These are phyloP conservation scores for Trichoderma simmonsii DNA, from an alignment of 2,329 filamentous ascomycete genomes.

Conservation along the genomic window DNA sequence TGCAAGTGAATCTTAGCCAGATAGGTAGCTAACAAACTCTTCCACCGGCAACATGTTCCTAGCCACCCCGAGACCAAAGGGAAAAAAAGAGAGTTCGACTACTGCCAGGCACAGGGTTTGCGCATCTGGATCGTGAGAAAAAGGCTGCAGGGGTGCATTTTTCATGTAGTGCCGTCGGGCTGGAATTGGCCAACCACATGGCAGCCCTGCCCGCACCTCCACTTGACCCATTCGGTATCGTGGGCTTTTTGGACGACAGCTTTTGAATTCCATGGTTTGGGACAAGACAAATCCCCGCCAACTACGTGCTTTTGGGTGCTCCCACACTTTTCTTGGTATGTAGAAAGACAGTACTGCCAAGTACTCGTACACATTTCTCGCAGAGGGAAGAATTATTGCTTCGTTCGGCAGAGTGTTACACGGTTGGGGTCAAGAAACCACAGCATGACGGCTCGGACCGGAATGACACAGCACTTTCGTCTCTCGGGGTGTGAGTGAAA, in stretches of 20 bases:
- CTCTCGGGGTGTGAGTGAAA: not conserved
- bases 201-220: slow-evolving; percentile 5
- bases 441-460: slow-evolving; percentile 4
- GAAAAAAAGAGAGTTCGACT: slow-evolving; percentile 1
- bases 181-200: slow-evolving; percentile 15
- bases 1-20: not conserved
- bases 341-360: not conserved
- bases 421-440: not conserved
- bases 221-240: not conserved
- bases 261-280: not conserved
- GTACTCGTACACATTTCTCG: not conserved
- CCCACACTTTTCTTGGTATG: not conserved
- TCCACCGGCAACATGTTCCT: not conserved
- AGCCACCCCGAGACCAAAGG: not conserved
- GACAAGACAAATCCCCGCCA: not conserved
- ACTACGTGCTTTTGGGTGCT: not conserved
- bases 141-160: not conserved
- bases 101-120: slow-evolving; percentile 13
- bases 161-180: not conserved
- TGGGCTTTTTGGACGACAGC: not conserved
- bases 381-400: not conserved
- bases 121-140: not conserved
- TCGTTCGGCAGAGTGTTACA: not conserved
- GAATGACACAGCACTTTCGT: not conserved
- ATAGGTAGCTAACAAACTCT: not conserved